Evolutionary conservation across 768 basidiomycete species (phyloP), one percentile per base, ranked within the genome.

Genomic region (Lactarius pseudohatsudake): DNA sequence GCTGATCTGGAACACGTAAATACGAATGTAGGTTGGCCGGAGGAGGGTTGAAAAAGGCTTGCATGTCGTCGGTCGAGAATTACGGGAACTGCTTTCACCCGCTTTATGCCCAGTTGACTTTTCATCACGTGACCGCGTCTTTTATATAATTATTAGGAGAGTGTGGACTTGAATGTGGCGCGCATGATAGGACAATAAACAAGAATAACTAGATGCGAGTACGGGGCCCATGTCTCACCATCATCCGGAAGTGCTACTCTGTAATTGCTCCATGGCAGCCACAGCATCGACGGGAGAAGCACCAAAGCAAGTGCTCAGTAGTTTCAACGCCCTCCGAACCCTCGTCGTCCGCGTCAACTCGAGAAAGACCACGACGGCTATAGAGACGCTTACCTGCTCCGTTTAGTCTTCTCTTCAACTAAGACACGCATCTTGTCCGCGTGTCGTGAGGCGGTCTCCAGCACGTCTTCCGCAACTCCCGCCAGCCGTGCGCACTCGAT

Each of bases 401-500:
- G 76, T 71, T 70, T 80, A 57, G 78, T 79, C 22, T 86, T 81
- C 36, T 77, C 75, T 71, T 84, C 78, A 30, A 89, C 84, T 59
- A 80, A 76, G 15, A 69, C 70, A 72, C 86, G 85, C 79, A 94
- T 83, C 22, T 76, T 75, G 20, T 80, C 76, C 1, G 91, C 85
- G 40, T 81, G 77, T 13, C 56, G 57, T 13, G 82, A 75, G 18
- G 96, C 96, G 8, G 81, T 75, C 7, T 77, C 75, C 3, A 98
- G 80, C 9, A 98, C 81, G 1, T 75, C 67, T 69, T 90, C 87
- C 0, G 93, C 90, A 40, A 98, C 74, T 10, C 89, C 90, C 0
- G 96, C 96, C 30, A 98, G 82, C 54, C 93, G 84, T 9, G 88
- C 94, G 75, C 94, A 96, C 79, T 96, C 95, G 10, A 97, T 87